phyloP scores from a whole-genome alignment of 805 yeast genomes.

The Wickerhamiella domercqiae region DNA sequence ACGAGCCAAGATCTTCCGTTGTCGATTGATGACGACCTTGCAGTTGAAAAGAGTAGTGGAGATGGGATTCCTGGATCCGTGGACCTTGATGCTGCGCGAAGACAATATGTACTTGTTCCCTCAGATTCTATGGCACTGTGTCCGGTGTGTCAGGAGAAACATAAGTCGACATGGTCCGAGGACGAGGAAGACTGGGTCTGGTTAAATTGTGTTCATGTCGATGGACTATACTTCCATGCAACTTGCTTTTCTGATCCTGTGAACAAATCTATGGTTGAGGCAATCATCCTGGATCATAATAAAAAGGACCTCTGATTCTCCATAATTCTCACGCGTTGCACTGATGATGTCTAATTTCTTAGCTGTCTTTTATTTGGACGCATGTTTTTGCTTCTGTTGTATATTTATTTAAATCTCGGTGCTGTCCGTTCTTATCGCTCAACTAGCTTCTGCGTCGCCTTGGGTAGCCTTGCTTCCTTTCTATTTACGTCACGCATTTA shows the following conservation, averaged over 20 bases:
- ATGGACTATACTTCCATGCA: conserved; percentile 43
- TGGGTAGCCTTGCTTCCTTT: background rate
- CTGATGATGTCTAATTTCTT: background rate
- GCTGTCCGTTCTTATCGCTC: background rate
- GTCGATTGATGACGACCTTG: conserved; percentile 32
- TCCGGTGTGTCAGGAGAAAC: conserved; percentile 54
- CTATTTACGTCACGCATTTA: background rate
- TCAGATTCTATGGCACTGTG: conserved; percentile 42
- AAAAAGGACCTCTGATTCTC: too few relatives aligned
- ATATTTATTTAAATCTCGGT: background rate
- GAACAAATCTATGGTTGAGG: conserved; percentile 13
- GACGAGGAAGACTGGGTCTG: conserved; percentile 72
- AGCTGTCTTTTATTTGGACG: background rate
- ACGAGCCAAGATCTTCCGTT: conserved; percentile 44
- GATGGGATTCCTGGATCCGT: conserved; percentile 16
- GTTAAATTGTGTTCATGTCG: conserved; percentile 44
- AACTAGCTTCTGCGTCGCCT: background rate
- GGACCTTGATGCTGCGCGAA: conserved; percentile 20
- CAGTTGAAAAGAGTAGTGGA: conserved; percentile 16
- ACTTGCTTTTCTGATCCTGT: conserved; percentile 55
- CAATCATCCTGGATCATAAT: conserved; percentile 5
- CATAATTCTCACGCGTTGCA: background rate
- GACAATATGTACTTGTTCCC: conserved; percentile 48
- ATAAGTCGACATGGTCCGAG: conserved; percentile 53
- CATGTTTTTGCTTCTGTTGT: background rate